Evolutionary conservation across 2,329 filamentous ascomycete species (phyloP).

Genomic region (Intubia oerlemansii): DNA sequence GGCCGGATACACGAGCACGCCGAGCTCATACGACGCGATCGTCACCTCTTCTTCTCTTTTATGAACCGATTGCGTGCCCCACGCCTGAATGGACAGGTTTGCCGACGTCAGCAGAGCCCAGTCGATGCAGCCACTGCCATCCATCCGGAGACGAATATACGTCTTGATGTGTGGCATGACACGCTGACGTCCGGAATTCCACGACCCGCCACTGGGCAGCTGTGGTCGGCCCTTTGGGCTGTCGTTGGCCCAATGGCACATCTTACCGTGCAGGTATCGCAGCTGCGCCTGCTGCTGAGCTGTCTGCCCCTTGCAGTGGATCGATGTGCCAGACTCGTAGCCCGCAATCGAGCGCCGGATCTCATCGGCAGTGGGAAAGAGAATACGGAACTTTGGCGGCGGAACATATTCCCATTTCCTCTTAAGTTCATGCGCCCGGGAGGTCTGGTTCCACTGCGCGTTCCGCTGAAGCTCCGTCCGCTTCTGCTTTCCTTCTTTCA

Average conservation of each 20-base stretch:
- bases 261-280: slow-evolving; percentile 43
- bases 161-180: slow-evolving; percentile 84
- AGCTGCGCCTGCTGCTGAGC: slow-evolving; percentile 53
- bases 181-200: slow-evolving; percentile 37
- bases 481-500: slow-evolving; percentile 15
- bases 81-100: slow-evolving; percentile 78
- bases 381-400: slow-evolving; percentile 39
- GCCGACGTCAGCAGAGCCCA: slow-evolving; percentile 82
- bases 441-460: background rate
- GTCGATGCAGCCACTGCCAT: slow-evolving; percentile 31
- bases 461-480: too few relatives aligned
- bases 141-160: slow-evolving; percentile 39
- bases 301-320: slow-evolving; percentile 61
- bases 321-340: slow-evolving; percentile 58
- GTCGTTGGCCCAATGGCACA: slow-evolving; percentile 60
- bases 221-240: slow-evolving; percentile 12
- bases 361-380: slow-evolving; percentile 66
- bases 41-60: slow-evolving; percentile 43
- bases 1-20: slow-evolving; percentile 63
- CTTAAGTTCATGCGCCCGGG: too few relatives aligned
- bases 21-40: slow-evolving; percentile 66
- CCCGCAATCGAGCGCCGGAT: slow-evolving; percentile 59
- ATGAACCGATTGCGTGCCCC: slow-evolving; percentile 55
- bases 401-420: too few relatives aligned
- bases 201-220: slow-evolving; percentile 3